These are phyloP conservation scores for Mortierella antarctica DNA, from an alignment of 192 early-diverging fungal genomes.

Conservation along the genomic window DNA sequence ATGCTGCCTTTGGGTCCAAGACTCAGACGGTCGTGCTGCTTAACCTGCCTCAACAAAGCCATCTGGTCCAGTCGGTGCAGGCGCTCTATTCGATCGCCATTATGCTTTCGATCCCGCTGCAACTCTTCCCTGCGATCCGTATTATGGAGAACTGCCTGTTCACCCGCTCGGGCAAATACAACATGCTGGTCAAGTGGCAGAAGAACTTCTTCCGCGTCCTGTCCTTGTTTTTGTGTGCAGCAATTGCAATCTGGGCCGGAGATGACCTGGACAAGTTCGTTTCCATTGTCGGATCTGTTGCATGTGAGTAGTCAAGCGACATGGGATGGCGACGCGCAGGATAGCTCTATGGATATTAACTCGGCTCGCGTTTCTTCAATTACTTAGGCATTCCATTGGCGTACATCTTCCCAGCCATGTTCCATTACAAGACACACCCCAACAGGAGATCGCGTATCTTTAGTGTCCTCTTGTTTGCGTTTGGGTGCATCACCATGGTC, in stretches of 20 bases:
- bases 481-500: constrained; percentile 77
- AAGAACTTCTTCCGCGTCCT: constrained; percentile 84
- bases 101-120: constrained; percentile 91
- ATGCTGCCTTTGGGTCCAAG: constrained; percentile 85
- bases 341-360: neutral
- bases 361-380: neutral
- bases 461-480: constrained; percentile 71
- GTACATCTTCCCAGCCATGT: constrained; percentile 89
- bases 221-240: constrained; percentile 73
- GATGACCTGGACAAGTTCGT: constrained; percentile 86
- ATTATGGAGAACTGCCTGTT: constrained; percentile 93
- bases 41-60: constrained; percentile 79
- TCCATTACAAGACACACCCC: constrained; percentile 80
- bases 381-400: constrained; percentile 69
- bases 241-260: constrained; percentile 80
- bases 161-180: constrained; percentile 82
- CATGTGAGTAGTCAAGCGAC: constrained; percentile 23
- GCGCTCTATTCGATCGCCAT: constrained; percentile 92
- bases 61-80: constrained; percentile 78
- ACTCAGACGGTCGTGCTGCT: constrained; percentile 91
- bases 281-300: constrained; percentile 56
- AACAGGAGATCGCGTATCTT: constrained; percentile 58
- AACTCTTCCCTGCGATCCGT: constrained; percentile 92
- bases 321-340: neutral
- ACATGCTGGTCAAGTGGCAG: constrained; percentile 83